Base-by-base conservation (phyloP, 768 basidiomycete genomes). In the Termitomyces heimii region DNA sequence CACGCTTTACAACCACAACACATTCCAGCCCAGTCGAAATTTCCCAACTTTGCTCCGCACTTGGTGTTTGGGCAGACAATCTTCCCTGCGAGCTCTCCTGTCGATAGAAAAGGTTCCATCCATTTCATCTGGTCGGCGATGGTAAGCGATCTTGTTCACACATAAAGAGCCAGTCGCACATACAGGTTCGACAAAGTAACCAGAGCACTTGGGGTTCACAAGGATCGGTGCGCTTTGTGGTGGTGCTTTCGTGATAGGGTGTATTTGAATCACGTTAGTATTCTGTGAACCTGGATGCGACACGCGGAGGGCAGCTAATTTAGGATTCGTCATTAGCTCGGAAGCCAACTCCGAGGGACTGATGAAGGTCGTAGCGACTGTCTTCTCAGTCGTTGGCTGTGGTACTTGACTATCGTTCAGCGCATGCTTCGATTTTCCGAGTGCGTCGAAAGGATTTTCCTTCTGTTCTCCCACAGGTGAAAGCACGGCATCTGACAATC, bases 141-240 rank as follows among this genome's bases (percentile, higher is more conserved):
- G 39, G 29, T 49, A 12, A 31, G 35, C 2, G 42, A 26, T 51
- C 49, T 18, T 10, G 34, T 10, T 59, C 9, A 32, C 29, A 28
- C 53, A 46, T 46, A 5, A 24, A 4, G 28, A 34, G 32, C 31
- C 42, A 57, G n/a, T n/a, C n/a, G n/a, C n/a, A 5, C 39, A 28
- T 65, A 97, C 93, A 34, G 94, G 94, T 68, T 98, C 96, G 45
- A 98, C 84, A 67, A 98, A 98, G 70, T 99, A 99, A 8, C 94
- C 95, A 1, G 94, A 96, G 71, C 97, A 98, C 64, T 87, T 86
- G 14, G 88, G 76, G 66, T 94, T 92, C 35, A 79, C 71, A 47
- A 95, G 69, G 37, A 90, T 88, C 3, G 89, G 88, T 2, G 82
- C 78, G 55, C 84, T 85, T 46, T 65, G 77, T 70, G 29, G 74